A percentile compares a stretch with the other conserved stretches of the same genome.
Evolutionary conservation across 257 asterid genomes (phyloP).

Genomic region (Leptodermis oblonga): DNA sequence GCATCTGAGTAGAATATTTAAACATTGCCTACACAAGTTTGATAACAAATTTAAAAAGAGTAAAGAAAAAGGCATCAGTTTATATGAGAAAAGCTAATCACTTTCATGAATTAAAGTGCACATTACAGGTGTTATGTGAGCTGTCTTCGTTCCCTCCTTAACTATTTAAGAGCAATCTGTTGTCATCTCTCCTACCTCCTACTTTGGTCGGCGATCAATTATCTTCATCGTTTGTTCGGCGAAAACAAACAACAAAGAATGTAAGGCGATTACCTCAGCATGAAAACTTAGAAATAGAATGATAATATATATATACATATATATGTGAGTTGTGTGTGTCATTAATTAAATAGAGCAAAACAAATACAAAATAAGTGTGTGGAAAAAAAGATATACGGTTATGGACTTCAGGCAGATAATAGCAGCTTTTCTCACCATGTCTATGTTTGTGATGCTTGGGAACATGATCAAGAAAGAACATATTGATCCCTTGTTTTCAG

Average conservation of each 20-base stretch:
- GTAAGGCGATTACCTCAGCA: neutral
- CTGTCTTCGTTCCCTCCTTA: constrained; percentile 14
- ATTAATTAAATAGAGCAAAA: neutral
- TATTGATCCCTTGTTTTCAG: neutral
- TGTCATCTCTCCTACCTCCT: constrained; percentile 15
- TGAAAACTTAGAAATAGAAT: neutral
- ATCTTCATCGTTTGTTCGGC: neutral
- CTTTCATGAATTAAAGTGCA: neutral
- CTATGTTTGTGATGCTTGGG: constrained; percentile 39
- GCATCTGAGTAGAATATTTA: too few species aligned
- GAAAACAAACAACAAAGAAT: constrained; percentile 6
- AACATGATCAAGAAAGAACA: constrained; percentile 4
- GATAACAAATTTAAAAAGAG: too few species aligned
- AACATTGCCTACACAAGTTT: too few species aligned
- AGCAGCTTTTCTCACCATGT: constrained; percentile 54
- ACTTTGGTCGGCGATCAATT: constrained; percentile 4
- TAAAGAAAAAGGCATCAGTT: too few species aligned
- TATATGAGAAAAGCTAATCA: neutral
- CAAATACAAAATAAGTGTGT: neutral
- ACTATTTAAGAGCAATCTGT: neutral
- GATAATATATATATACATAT: neutral
- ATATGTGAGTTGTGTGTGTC: neutral
- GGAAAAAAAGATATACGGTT: constrained; percentile 21
- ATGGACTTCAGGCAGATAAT: constrained; percentile 49
- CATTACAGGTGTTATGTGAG: neutral